phyloP scores from a whole-genome alignment of 2,329 filamentous ascomycete species.

The Pseudodiploospora longispora region DNA sequence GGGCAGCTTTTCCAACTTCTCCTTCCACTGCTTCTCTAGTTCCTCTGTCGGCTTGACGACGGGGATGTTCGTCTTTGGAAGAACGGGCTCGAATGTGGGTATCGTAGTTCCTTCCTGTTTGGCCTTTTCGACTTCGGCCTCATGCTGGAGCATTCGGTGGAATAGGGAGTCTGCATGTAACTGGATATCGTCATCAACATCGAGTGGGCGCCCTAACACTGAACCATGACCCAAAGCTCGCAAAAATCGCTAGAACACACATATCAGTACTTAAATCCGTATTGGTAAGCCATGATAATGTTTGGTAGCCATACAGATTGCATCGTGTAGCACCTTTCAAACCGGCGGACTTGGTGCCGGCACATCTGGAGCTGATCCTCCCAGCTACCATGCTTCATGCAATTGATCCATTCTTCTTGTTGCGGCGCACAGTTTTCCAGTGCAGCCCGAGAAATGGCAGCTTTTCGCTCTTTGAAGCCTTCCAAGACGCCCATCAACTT shows the following conservation, averaged over 20 bases:
- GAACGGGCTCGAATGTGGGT: conserved; percentile 51
- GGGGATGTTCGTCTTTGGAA: conserved; percentile 29
- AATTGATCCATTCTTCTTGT: conserved; percentile 74
- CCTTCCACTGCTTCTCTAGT: conserved; percentile 43
- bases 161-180: conserved; percentile 92
- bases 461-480: conserved; percentile 74
- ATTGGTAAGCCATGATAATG: too few species aligned
- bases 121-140: conserved; percentile 63
- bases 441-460: conserved; percentile 68
- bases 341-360: conserved; percentile 62
- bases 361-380: conserved; percentile 71
- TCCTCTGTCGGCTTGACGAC: conserved; percentile 30
- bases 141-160: conserved; percentile 77
- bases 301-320: conserved; percentile 55
- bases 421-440: conserved; percentile 90
- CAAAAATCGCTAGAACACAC: conserved; percentile 59
- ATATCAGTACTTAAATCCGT: too few species aligned
- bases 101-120: conserved; percentile 50
- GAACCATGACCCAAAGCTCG: conserved; percentile 83
- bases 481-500: conserved; percentile 73
- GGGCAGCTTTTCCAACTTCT: conserved; percentile 49
- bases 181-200: conserved; percentile 80
- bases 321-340: conserved; percentile 82
- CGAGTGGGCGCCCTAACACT: conserved; percentile 52
- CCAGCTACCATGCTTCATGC: conserved; percentile 67